These are phyloP conservation scores for Lophiotrema nucula DNA, from an alignment of 495 filamentous ascomycete species.

Conservation along the genomic window DNA sequence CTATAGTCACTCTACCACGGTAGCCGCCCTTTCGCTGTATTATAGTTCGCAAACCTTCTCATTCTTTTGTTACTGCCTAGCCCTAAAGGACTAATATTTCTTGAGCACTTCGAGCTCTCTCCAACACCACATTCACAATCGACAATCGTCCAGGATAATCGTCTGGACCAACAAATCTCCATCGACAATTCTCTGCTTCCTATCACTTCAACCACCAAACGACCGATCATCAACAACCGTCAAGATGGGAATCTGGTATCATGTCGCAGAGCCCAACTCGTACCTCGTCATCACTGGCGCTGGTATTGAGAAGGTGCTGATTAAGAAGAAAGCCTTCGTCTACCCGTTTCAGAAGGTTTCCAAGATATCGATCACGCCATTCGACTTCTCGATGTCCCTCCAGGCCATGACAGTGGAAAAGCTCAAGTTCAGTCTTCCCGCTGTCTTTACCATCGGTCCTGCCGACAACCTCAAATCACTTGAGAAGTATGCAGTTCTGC, in stretches of 20 bases:
- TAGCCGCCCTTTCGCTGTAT: too few species aligned
- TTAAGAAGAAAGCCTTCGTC: slow-evolving; percentile 60
- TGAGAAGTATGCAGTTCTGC: slow-evolving; percentile 72
- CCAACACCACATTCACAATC: neutral
- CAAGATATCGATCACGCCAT: slow-evolving; percentile 66
- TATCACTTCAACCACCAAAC: neutral
- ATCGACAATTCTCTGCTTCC: too few species aligned
- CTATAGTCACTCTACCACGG: too few species aligned
- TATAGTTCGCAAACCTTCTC: too few species aligned
- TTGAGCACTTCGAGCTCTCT: neutral
- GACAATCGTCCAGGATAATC: neutral
- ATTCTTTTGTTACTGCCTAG: too few species aligned
- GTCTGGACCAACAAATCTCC: neutral
- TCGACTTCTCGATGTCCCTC: slow-evolving; percentile 71
- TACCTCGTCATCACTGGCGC: slow-evolving; percentile 84
- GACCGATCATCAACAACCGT: neutral
- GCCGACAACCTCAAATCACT: slow-evolving; percentile 63
- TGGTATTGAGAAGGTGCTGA: slow-evolving; percentile 65
- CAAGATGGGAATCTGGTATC: slow-evolving; percentile 38
- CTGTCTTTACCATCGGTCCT: slow-evolving; percentile 83
- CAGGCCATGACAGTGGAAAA: slow-evolving; percentile 83
- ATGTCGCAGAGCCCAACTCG: slow-evolving; percentile 48
- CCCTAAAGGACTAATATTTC: too few species aligned
- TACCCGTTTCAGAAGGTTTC: slow-evolving; percentile 41
- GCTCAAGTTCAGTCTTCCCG: slow-evolving; percentile 71